These are phyloP conservation scores for Fusarium sp. DNA, from an alignment of 2,329 filamentous ascomycete genomes.

Conservation along the genomic window DNA sequence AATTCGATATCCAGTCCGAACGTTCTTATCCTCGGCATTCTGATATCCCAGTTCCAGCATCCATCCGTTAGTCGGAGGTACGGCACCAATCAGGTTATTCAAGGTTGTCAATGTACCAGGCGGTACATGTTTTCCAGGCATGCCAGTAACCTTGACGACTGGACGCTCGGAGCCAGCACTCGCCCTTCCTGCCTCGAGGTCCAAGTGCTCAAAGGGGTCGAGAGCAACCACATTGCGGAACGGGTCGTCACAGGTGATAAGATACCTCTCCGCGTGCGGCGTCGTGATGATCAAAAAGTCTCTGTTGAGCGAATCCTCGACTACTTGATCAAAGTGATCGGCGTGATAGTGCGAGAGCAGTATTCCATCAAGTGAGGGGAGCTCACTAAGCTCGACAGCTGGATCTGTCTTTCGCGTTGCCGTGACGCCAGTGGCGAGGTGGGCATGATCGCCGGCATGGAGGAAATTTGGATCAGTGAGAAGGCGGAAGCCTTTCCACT, in stretches of 20 bases:
- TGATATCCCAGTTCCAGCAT: constrained; percentile 73
- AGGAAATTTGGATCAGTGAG: constrained; percentile 77
- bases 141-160: constrained; percentile 68
- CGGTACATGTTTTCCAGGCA: constrained; percentile 76
- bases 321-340: constrained; percentile 60
- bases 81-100: constrained; percentile 58
- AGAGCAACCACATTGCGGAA: constrained; percentile 71
- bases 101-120: constrained; percentile 56
- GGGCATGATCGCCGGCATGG: constrained; percentile 76
- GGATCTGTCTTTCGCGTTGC: constrained; percentile 70
- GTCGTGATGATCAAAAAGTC: constrained; percentile 76
- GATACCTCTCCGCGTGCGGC: constrained; percentile 70
- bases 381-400: constrained; percentile 70
- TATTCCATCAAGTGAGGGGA: constrained; percentile 73
- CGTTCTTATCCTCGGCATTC: constrained; percentile 40
- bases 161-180: constrained; percentile 54
- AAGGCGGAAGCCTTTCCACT: constrained; percentile 68
- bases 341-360: constrained; percentile 77
- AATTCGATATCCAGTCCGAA: constrained; percentile 69
- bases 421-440: constrained; percentile 75
- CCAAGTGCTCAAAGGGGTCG: constrained; percentile 68
- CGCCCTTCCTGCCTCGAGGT: constrained; percentile 26
- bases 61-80: constrained; percentile 79
- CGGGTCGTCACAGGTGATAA: constrained; percentile 63
- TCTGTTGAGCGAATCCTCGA: constrained; percentile 59